phyloP scores from a whole-genome alignment of 768 basidiomycete genomes.

The Boletus tylopilopsis region DNA sequence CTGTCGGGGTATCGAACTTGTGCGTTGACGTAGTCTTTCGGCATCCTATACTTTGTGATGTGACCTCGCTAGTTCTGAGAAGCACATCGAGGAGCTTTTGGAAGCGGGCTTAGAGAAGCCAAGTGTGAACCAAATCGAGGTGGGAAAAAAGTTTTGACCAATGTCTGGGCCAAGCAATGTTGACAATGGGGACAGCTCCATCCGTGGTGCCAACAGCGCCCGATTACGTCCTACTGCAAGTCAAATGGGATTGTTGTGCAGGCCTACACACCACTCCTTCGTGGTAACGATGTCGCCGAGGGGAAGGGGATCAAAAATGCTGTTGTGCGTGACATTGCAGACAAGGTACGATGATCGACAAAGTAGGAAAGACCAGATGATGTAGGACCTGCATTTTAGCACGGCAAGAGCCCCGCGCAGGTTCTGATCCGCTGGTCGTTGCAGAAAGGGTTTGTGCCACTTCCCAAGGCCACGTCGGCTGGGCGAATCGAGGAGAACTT shows the following conservation, averaged over 20 bases:
- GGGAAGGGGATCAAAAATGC: conserved; percentile 44
- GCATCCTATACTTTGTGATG: background rate
- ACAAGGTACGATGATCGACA: conserved; percentile 44
- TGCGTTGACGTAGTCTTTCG: conserved; percentile 14
- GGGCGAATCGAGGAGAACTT: conserved; percentile 69
- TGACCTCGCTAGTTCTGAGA: conserved; percentile 22
- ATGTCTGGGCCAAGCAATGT: background rate
- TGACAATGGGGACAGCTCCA: conserved; percentile 48
- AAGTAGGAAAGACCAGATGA: no score
- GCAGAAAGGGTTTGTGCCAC: conserved; percentile 54
- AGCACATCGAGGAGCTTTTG: conserved; percentile 24
- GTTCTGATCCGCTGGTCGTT: conserved; percentile 51
- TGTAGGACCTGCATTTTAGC: conserved; percentile 14
- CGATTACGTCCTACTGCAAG: conserved; percentile 69
- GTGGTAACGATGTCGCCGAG: conserved; percentile 36
- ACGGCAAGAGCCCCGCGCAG: conserved; percentile 35
- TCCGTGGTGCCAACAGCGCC: conserved; percentile 74
- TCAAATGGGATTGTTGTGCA: conserved; percentile 56
- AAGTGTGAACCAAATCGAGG: conserved; percentile 30
- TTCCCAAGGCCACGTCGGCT: conserved; percentile 73
- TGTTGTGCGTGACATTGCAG: conserved; percentile 46
- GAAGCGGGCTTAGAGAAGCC: conserved; percentile 25
- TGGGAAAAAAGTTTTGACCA: background rate
- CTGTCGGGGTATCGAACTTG: conserved; percentile 49
- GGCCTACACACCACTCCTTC: conserved; percentile 72